Conservation (phyloP, 495 filamentous ascomycete genomes). For the Aspergillus sclerotiicarbonarius region DNA sequence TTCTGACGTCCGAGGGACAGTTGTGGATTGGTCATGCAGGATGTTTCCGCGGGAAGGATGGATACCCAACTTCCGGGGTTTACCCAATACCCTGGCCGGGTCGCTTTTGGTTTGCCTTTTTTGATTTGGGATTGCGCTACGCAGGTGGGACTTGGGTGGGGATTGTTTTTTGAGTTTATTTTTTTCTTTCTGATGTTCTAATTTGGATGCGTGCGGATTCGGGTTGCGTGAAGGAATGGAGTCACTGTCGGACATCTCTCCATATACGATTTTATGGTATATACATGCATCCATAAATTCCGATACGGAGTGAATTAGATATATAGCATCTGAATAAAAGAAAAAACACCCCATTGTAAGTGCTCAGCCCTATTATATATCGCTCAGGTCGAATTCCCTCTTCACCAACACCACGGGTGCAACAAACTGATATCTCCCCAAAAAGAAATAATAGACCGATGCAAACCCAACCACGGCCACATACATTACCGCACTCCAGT, state of each 20-base stretch:
- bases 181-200: neutral
- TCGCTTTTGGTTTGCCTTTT: neutral
- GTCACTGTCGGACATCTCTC: too few relatives aligned
- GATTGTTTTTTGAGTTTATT: neutral
- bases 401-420: conserved; percentile 45
- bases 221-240: too few relatives aligned
- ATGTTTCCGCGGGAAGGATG: neutral
- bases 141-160: neutral
- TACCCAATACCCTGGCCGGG: neutral
- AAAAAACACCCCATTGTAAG: neutral
- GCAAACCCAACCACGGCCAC: conserved; percentile 44
- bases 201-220: neutral
- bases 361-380: neutral
- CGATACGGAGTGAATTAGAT: neutral
- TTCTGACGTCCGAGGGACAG: neutral
- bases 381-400: conserved; percentile 23
- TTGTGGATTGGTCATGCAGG: neutral
- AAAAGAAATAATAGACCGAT: conserved; percentile 41
- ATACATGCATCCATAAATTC: too few relatives aligned
- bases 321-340: neutral
- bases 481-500: conserved; percentile 50
- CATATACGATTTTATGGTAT: too few relatives aligned
- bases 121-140: neutral
- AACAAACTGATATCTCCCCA: conserved; percentile 43
- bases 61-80: neutral